Percentiles rank a stretch among this genome's conserved stretches.
Conservation (phyloP, 2,329 filamentous ascomycete genomes). For the Trichothecium roseum region DNA sequence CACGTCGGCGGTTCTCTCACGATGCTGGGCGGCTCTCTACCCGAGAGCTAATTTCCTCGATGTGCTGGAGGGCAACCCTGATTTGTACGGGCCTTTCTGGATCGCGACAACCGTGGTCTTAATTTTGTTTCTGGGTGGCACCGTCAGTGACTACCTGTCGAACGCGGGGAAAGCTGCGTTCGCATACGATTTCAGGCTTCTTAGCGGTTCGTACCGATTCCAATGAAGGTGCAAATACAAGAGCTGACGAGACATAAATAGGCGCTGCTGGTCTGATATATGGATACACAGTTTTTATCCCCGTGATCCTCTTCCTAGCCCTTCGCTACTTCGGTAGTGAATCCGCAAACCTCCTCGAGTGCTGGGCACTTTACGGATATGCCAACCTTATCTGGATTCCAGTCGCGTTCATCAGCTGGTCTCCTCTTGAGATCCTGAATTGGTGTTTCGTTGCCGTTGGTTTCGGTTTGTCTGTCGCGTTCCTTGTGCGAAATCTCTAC, state of each 20-base stretch:
- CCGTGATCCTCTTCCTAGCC: conserved; percentile 74
- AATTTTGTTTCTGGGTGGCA: conserved; percentile 90
- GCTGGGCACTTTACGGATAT: conserved; percentile 93
- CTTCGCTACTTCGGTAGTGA: conserved; percentile 94
- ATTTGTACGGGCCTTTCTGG: conserved; percentile 96
- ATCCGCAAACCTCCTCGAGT: conserved; percentile 86
- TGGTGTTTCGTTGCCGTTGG: conserved; percentile 87
- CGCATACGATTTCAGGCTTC: conserved; percentile 79
- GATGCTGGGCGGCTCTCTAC: conserved; percentile 82
- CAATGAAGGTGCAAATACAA: neutral
- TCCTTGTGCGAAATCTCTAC: conserved; percentile 77
- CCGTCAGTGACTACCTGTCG: conserved; percentile 83
- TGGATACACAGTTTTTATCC: conserved; percentile 85
- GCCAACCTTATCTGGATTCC: conserved; percentile 95
- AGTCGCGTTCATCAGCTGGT: conserved; percentile 87
- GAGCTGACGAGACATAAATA: conserved; percentile 17
- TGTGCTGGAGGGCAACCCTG: conserved; percentile 90
- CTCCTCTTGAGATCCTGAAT: conserved; percentile 75
- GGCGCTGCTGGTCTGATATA: conserved; percentile 87
- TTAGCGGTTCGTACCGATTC: conserved; percentile 51
- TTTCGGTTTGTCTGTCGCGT: conserved; percentile 71
- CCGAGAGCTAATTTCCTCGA: conserved; percentile 93
- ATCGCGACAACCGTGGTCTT: conserved; percentile 96
- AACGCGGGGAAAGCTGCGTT: conserved; percentile 61
- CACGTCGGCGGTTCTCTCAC: conserved; percentile 75